Evolutionary conservation across 306 rosid genomes (phyloP), one percentile per base, ranked within the genome.

Genomic region (Malus asiatica): DNA sequence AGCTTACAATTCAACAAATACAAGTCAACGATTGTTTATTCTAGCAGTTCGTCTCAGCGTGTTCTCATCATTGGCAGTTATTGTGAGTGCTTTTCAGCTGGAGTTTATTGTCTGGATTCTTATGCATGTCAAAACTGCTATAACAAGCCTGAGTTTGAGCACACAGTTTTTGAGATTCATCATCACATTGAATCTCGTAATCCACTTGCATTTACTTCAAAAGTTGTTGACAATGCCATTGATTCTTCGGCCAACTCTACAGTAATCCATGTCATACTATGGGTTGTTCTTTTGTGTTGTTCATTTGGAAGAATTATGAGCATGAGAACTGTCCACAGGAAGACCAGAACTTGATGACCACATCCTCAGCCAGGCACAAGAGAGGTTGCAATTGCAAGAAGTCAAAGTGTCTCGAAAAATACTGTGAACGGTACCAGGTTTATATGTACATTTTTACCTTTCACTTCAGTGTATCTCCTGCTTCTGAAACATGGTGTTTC

Each of bases 311-410:
- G n/a, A 8, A 44, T 33, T 74, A 44, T 84, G 74, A 81, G 45
- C 55, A 38, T 48, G 53, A 42, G 65, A 59, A 66, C 51, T 9
- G 14, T 65, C 58, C 38, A 71, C 78, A 82, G 84, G 87, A 72
- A 30, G 73, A 76, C 48, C 73, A 40, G 38, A 53, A 20, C 58
- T 2, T n/a, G 68, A 33, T 32, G 1, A 78, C 72, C 46, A 68
- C 80, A 68, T 35, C 73, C 57, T 73, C 76, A 16, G 71, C 77
- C 32, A 57, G 83, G 76, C 89, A 82, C 72, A 83, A 38, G 80
- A 72, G 60, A 81, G 87, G 89, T 40, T 83, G 89, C 80, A 81
- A 78, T 45, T 86, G 87, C 84, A 86, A 70, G 72, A 75, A 73
- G 66, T 78, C 87, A 7, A 72, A 55, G 55, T 81, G 87, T 61